phyloP scores from a whole-genome alignment of 1,139 yeast genomes.

The Debaryomycetaceae sp. region DNA sequence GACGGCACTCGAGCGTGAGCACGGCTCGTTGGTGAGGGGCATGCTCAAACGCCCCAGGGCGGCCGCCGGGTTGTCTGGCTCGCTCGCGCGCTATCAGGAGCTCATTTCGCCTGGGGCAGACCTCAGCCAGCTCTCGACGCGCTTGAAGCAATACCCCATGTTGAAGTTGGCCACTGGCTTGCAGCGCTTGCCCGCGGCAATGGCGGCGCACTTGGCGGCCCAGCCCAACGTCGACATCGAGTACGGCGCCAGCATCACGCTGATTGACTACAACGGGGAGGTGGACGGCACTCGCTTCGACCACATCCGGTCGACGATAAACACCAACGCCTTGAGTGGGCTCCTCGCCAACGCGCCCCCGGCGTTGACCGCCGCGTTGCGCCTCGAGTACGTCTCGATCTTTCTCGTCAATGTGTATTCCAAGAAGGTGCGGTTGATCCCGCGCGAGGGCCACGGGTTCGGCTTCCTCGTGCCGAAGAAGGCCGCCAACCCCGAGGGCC shows the following conservation, averaged over 20 bases:
- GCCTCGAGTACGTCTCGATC: constrained; percentile 49
- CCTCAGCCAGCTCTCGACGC: constrained; percentile 27
- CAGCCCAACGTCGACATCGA: constrained; percentile 37
- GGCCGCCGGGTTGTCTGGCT: constrained; percentile 13
- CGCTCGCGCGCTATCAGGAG: constrained; percentile 25
- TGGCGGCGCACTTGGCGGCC: constrained; percentile 30
- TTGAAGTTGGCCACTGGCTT: constrained; percentile 51
- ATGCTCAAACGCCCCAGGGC: constrained; percentile 15
- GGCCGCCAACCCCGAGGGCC: constrained; percentile 47
- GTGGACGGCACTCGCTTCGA: constrained; percentile 25
- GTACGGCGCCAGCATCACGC: constrained; percentile 18
- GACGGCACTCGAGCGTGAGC: constrained; percentile 50
- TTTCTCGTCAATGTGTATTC: constrained; percentile 57
- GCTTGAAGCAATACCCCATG: constrained; percentile 48
- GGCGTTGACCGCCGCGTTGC: constrained; percentile 17
- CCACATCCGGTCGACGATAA: constrained; percentile 58
- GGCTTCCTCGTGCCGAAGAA: constrained; percentile 78
- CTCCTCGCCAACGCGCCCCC: constrained; percentile 13
- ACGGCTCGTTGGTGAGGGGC: constrained; percentile 54
- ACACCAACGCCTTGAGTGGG: constrained; percentile 29
- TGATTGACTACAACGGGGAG: constrained; percentile 15
- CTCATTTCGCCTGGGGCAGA: constrained; percentile 34
- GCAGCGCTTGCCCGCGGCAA: constrained; percentile 43
- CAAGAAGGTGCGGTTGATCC: constrained; percentile 28
- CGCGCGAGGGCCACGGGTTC: constrained; percentile 58